phyloP scores from a whole-genome alignment of 305 asterid genomes.

The Solanum hybrid region DNA sequence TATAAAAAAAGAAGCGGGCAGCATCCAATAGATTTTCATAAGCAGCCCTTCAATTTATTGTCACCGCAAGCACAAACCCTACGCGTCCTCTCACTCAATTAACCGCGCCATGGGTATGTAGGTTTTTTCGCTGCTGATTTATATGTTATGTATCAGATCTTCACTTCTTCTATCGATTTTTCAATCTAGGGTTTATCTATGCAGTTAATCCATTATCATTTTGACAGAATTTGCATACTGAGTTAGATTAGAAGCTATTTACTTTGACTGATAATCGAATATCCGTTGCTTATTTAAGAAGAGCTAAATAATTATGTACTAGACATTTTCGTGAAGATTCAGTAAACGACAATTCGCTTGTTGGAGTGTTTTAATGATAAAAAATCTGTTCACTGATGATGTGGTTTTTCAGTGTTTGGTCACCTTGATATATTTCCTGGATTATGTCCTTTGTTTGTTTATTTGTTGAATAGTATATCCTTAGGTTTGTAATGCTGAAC shows the following conservation, averaged over 20 bases:
- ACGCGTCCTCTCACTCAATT: constrained; percentile 2
- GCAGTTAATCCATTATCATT: neutral
- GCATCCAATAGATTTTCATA: neutral
- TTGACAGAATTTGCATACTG: neutral
- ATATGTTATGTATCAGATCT: neutral
- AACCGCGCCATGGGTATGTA: neutral
- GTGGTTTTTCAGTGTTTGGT: neutral
- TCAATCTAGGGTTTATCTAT: neutral
- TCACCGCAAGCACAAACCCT: constrained; percentile 3
- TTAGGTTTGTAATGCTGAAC: neutral
- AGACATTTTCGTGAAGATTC: neutral
- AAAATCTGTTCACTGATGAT: neutral
- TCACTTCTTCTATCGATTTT: neutral
- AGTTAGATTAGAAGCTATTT: neutral
- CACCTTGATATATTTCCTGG: neutral
- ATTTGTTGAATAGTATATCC: neutral
- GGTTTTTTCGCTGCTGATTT: neutral
- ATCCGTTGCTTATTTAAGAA: neutral
- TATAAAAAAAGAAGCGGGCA: neutral
- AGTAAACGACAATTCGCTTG: neutral
- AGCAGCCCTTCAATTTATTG: neutral
- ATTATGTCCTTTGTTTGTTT: neutral
- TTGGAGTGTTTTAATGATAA: neutral
- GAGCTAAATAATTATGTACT: neutral
- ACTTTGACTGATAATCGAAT: neutral